phyloP scores from a whole-genome alignment of 1,284 basidiomycete genomes.

The Porogramme epimiltina region DNA sequence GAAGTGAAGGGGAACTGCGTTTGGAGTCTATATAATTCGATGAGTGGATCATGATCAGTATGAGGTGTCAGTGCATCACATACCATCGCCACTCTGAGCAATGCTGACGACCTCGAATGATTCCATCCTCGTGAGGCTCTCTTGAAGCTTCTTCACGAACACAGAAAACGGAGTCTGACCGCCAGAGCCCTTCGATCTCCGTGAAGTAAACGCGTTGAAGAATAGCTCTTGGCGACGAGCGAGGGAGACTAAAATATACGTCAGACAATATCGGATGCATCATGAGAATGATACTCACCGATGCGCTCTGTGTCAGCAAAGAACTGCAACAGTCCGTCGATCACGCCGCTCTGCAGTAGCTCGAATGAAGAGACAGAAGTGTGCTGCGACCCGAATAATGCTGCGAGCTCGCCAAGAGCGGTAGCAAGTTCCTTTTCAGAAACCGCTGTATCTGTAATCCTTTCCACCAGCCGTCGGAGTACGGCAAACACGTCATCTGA shows the following conservation, averaged over 20 bases:
- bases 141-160: slow-evolving; percentile 94
- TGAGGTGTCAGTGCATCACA: slow-evolving; percentile 27
- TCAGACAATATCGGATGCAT: slow-evolving; percentile 1
- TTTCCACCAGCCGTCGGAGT: slow-evolving; percentile 66
- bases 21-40: slow-evolving; percentile 66
- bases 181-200: slow-evolving; percentile 44
- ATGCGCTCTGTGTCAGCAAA: slow-evolving; percentile 67
- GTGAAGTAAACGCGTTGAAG: slow-evolving; percentile 71
- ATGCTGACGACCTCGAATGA: slow-evolving; percentile 93
- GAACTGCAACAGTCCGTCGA: slow-evolving; percentile 86
- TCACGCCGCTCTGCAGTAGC: slow-evolving; percentile 89
- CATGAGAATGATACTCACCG: slow-evolving; percentile 39
- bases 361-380: slow-evolving; percentile 95
- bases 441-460: slow-evolving; percentile 54
- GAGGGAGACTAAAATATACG: slow-evolving; percentile 47
- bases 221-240: slow-evolving; percentile 71
- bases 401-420: slow-evolving; percentile 72
- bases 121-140: slow-evolving; percentile 90
- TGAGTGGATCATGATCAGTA: background rate
- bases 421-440: slow-evolving; percentile 69
- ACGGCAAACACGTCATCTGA: slow-evolving; percentile 67
- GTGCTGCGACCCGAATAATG: slow-evolving; percentile 77
- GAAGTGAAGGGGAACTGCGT: slow-evolving; percentile 80
- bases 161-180: slow-evolving; percentile 69
- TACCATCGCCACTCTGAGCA: slow-evolving; percentile 75